Conservation (phyloP, 148 eudicot species). For the Spergularia marina region DNA sequence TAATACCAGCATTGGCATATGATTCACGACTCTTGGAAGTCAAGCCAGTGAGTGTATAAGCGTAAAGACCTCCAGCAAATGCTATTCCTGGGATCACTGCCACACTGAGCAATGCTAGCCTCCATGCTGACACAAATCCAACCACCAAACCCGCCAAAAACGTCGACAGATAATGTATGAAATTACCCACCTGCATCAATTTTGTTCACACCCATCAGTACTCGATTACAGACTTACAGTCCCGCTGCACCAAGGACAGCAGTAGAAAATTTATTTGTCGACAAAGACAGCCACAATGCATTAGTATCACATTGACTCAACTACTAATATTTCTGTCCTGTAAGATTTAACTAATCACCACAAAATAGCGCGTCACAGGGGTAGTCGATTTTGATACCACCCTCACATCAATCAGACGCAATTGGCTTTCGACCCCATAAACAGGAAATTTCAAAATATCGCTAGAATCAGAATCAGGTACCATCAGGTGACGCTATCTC, state of each 20-base stretch:
- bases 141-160: constrained; percentile 99
- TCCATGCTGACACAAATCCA: constrained; percentile 98
- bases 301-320: neutral
- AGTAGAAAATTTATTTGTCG: no score
- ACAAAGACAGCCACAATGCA: neutral
- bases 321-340: neutral
- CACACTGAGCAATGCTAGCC: constrained; percentile 86
- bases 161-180: constrained; percentile 94
- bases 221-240: neutral
- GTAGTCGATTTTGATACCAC: neutral
- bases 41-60: constrained; percentile 93
- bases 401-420: neutral
- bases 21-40: constrained; percentile 99
- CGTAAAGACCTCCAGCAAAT: constrained; percentile 97
- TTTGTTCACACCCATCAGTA: constrained; percentile 12
- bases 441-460: neutral
- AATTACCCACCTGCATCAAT: constrained; percentile 82
- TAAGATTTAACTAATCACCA: neutral
- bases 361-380: neutral
- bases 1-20: constrained; percentile 91
- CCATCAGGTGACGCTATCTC: neutral
- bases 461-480: neutral
- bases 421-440: neutral
- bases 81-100: constrained; percentile 99
- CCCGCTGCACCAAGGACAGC: no score